Base-by-base conservation (phyloP, 441 rosid genomes). In the Geranium incanum region DNA sequence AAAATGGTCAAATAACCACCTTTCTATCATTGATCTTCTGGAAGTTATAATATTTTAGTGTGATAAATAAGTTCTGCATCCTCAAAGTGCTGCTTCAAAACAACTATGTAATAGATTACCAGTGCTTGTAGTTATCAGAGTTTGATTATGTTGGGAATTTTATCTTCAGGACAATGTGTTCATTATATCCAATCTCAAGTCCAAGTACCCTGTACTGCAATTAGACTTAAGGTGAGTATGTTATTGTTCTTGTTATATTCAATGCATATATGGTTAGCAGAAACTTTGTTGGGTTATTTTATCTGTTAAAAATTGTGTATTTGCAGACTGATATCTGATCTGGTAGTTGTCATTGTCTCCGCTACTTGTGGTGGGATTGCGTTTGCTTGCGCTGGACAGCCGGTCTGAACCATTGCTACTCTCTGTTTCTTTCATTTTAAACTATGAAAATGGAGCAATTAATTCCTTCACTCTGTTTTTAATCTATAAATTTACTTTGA, bases 291-390 rank as follows among this genome's bases (percentile, higher is more conserved):
- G 73, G 74, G 64, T 75, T 43, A 71, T 75, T 41, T 67, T 71
- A 59, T 68, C 67, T 23, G 4, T 36, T 64, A 28, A 23, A 63
- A 23, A 23, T 5, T 23, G 11, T 64, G 37, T 8, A 23, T 64
- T 64, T 62, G 63, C 73, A 77, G 79, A 69, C 72, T 77, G 69
- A 77, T 77, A 77, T 77, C 79, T 4, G 79, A 77, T 69, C 73
- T 77, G 64, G 79, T 77, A 21, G 75, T 77, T 52, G 79, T 77
- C 76, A 77, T 77, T 73, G 97, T 91, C 71, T 94, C 97, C 75
- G 99, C 97, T 71, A 88, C 97, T 79, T 94, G 97, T 84, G 99
- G 99, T 77, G 98, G 99, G 70, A 91, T 94, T 70, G 97, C 99
- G 70, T 94, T 94, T 83, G 98, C 98, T 70, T 91, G 93, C 83